Conservation (phyloP, 2,329 filamentous ascomycete species). For the Penicillium frequentans region DNA sequence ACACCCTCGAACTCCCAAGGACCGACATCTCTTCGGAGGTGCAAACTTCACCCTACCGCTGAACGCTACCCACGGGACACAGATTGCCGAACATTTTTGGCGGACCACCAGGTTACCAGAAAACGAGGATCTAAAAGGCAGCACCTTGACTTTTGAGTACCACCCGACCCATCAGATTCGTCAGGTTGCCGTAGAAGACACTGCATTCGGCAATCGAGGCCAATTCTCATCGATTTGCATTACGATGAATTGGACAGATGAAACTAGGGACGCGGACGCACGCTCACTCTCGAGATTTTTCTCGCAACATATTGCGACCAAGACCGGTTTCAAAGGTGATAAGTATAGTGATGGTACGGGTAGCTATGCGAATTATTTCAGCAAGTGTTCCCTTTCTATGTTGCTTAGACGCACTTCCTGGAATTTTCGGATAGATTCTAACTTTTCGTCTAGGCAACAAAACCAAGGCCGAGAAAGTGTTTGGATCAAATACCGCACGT, state of each 20-base stretch:
- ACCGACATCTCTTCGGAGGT: conserved; percentile 1
- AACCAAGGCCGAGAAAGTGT: conserved; percentile 1
- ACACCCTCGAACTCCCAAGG: neutral
- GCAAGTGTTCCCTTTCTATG: neutral
- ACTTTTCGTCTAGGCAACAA: neutral
- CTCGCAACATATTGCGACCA: neutral
- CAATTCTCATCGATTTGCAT: conserved; percentile 3
- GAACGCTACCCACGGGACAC: neutral
- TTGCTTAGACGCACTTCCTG: no score
- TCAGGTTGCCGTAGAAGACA: neutral
- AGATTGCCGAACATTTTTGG: no score
- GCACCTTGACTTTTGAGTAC: neutral
- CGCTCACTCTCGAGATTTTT: neutral
- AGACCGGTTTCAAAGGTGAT: neutral
- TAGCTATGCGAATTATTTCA: conserved; percentile 2
- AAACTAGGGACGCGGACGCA: neutral
- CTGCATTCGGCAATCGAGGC: conserved; percentile 1
- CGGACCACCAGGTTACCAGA: no score
- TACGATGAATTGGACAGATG: conserved; percentile 3
- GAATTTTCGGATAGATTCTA: no score
- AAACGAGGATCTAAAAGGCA: neutral
- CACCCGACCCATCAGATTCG: conserved; percentile 1
- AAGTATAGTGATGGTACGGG: neutral
- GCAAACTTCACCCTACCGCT: neutral
- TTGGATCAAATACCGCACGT: neutral